Evolutionary conservation across 2,329 filamentous ascomycete genomes (phyloP).

Genomic region (Alternaria arborescens): DNA sequence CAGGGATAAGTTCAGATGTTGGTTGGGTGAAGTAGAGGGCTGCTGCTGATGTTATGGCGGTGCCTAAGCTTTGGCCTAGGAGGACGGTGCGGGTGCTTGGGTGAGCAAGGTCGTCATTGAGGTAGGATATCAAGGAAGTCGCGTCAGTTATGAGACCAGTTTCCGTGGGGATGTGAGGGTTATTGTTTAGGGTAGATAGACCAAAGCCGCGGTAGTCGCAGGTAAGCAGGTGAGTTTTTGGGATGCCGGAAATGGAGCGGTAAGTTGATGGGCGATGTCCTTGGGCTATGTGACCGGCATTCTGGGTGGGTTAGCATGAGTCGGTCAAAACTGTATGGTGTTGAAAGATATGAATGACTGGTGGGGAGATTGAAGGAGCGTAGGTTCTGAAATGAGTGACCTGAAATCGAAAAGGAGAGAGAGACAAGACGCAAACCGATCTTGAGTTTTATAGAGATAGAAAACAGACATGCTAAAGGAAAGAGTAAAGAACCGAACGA

Average conservation of each 20-base stretch:
- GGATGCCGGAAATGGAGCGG: conserved; percentile 74
- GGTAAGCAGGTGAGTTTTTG: conserved; percentile 79
- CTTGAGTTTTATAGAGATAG: neutral
- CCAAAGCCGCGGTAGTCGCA: conserved; percentile 94
- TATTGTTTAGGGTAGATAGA: conserved; percentile 71
- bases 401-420: neutral
- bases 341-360: neutral
- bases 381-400: neutral
- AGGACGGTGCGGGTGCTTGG: conserved; percentile 77
- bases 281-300: conserved; percentile 86
- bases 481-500: neutral
- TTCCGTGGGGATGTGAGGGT: conserved; percentile 70
- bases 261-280: conserved; percentile 79
- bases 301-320: conserved; percentile 58
- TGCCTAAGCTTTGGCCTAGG: conserved; percentile 87
- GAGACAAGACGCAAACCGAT: neutral
- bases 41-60: conserved; percentile 79
- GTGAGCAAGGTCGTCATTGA: conserved; percentile 70
- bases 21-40: conserved; percentile 71
- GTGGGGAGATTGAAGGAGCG: neutral
- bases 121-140: conserved; percentile 75
- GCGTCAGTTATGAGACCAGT: conserved; percentile 82
- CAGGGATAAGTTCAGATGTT: conserved; percentile 22
- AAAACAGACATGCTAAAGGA: neutral
- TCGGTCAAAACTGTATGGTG: conserved; percentile 26